Evolutionary conservation across 352 stramenopile species (phyloP).

Genomic region (Globisporangium canariense): DNA sequence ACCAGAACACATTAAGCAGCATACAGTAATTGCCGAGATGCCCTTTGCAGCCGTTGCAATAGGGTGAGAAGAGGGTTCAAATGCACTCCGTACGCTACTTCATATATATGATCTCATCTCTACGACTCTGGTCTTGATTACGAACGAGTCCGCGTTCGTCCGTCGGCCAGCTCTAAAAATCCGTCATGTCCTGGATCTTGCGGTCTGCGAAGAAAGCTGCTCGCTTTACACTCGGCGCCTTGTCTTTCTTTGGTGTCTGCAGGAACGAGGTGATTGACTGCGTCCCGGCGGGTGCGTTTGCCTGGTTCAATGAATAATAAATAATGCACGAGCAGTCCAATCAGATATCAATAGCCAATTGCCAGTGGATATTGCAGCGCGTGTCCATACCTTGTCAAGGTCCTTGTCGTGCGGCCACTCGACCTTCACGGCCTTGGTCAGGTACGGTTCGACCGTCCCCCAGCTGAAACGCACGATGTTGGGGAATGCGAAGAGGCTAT

Average conservation of each 20-base stretch:
- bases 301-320: slow-evolving; percentile 23
- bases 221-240: slow-evolving; percentile 19
- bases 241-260: slow-evolving; percentile 26
- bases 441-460: slow-evolving; percentile 72
- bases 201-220: slow-evolving; percentile 52
- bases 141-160: not conserved
- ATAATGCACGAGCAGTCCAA: not conserved
- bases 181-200: slow-evolving; percentile 59
- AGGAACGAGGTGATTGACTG: slow-evolving; percentile 84
- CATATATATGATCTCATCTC: too few species aligned
- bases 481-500: slow-evolving; percentile 89
- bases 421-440: slow-evolving; percentile 52
- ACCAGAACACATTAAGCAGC: too few species aligned
- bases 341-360: not conserved
- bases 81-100: too few species aligned
- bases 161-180: slow-evolving; percentile 36
- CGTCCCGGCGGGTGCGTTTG: slow-evolving; percentile 51
- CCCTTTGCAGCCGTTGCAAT: too few species aligned
- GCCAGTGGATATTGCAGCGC: not conserved
- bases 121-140: not conserved
- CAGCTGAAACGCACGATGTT: slow-evolving; percentile 93
- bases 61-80: too few species aligned
- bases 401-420: slow-evolving; percentile 71
- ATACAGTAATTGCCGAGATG: too few species aligned
- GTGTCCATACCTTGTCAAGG: slow-evolving; percentile 41